phyloP scores from a whole-genome alignment of 495 filamentous ascomycete genomes.

The Xylaria acuta region DNA sequence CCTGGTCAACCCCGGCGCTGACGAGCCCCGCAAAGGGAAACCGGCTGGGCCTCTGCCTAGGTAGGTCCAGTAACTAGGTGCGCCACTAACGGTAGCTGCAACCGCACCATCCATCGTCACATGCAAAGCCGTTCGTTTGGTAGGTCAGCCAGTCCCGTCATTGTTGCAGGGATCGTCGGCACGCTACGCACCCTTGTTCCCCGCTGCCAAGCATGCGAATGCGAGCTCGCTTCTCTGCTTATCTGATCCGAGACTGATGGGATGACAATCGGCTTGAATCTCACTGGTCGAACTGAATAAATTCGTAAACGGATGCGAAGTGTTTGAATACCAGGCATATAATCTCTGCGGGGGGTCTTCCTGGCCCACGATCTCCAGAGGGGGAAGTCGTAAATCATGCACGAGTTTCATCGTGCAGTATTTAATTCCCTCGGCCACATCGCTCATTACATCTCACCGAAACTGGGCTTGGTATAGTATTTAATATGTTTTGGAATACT shows the following conservation, averaged over 20 bases:
- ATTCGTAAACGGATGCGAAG: conserved; percentile 7
- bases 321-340: neutral
- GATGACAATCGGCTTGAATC: conserved; percentile 32
- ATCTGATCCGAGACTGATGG: conserved; percentile 33
- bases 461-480: neutral
- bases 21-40: conserved; percentile 6
- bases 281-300: conserved; percentile 20
- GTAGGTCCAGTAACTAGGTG: neutral
- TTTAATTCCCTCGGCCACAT: neutral
- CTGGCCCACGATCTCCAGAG: neutral
- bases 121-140: conserved; percentile 17
- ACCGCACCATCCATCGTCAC: conserved; percentile 13
- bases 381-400: neutral
- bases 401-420: neutral
- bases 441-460: neutral
- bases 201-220: conserved; percentile 29
- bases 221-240: conserved; percentile 30
- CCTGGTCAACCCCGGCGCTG: neutral
- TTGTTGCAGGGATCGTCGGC: neutral
- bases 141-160: neutral
- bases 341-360: neutral
- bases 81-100: neutral
- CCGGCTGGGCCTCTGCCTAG: neutral
- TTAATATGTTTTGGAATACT: neutral
- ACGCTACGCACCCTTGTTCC: conserved; percentile 12